These are phyloP conservation scores for Talaromyces nanjingensis DNA, from an alignment of 495 filamentous ascomycete genomes.

Conservation along the genomic window DNA sequence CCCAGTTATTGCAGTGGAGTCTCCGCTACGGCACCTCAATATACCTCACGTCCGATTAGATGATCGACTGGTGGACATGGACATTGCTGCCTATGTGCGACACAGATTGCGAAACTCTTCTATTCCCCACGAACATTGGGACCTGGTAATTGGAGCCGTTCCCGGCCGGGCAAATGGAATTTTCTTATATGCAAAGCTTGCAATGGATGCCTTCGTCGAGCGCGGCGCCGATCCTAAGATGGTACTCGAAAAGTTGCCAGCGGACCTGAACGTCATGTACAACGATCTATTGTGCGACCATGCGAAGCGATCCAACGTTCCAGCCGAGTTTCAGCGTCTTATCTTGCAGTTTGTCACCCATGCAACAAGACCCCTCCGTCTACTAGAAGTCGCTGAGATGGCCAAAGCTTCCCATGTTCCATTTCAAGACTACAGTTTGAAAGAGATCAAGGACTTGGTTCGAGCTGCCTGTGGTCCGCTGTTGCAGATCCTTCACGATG, in stretches of 20 bases:
- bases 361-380: constrained; percentile 39
- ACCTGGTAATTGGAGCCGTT: not conserved
- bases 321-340: constrained; percentile 28
- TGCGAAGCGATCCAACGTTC: constrained; percentile 22
- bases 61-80: constrained; percentile 26
- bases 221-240: constrained; percentile 13
- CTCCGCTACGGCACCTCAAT: constrained; percentile 1
- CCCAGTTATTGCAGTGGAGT: constrained; percentile 16
- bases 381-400: constrained; percentile 39
- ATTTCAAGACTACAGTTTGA: constrained; percentile 7
- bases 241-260: constrained; percentile 25
- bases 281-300: constrained; percentile 36
- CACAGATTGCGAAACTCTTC: constrained; percentile 15
- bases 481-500: constrained; percentile 41
- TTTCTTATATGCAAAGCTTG: constrained; percentile 32
- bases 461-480: constrained; percentile 39
- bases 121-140: constrained; percentile 7
- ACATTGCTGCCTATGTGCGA: constrained; percentile 34
- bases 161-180: not conserved
- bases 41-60: constrained; percentile 30
- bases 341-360: constrained; percentile 44
- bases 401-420: constrained; percentile 16
- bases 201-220: constrained; percentile 34
- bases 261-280: constrained; percentile 39
- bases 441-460: constrained; percentile 21